phyloP scores from a whole-genome alignment of 805 yeast genomes.

The Candida broadrunensis region DNA sequence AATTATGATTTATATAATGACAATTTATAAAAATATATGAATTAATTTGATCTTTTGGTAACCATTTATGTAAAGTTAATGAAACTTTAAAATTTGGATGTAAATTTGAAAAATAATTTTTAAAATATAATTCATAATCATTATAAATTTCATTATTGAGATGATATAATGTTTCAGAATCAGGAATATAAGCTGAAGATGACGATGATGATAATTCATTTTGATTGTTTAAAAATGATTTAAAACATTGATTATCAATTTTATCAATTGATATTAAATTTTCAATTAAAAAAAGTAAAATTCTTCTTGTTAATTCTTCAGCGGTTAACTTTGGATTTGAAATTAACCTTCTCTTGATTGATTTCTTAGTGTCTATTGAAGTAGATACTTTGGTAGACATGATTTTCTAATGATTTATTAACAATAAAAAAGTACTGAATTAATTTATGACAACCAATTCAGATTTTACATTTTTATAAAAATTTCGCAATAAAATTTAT shows the following conservation, averaged over 20 bases:
- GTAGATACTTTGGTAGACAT: background rate
- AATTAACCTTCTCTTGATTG: conserved; percentile 3
- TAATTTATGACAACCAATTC: too few relatives aligned
- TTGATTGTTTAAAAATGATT: conserved; percentile 10
- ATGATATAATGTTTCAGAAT: conserved; percentile 12
- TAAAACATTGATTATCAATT: conserved; percentile 11
- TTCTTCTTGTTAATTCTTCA: conserved; percentile 5
- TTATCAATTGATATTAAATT: conserved; percentile 18
- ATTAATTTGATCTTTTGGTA: conserved; percentile 5
- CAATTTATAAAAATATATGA: conserved; percentile 16
- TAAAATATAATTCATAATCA: conserved; percentile 17
- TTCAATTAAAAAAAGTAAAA: conserved; percentile 16
- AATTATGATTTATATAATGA: conserved; percentile 16
- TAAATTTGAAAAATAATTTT: conserved; percentile 9
- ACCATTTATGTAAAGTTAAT: conserved; percentile 20
- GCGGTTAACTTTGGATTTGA: conserved; percentile 3
- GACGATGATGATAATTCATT: conserved; percentile 5
- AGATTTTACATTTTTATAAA: too few relatives aligned
- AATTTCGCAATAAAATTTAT: too few relatives aligned
- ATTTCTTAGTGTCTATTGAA: conserved; percentile 2
- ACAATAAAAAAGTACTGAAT: too few relatives aligned
- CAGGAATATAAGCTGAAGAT: conserved; percentile 13
- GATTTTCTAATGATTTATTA: background rate
- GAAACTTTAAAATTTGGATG: conserved; percentile 10
- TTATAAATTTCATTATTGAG: conserved; percentile 17